A percentile compares a stretch with the other conserved stretches of the same genome.
phyloP scores from a whole-genome alignment of 139 green algal genomes.

The Edaphochlamys debaryana region DNA sequence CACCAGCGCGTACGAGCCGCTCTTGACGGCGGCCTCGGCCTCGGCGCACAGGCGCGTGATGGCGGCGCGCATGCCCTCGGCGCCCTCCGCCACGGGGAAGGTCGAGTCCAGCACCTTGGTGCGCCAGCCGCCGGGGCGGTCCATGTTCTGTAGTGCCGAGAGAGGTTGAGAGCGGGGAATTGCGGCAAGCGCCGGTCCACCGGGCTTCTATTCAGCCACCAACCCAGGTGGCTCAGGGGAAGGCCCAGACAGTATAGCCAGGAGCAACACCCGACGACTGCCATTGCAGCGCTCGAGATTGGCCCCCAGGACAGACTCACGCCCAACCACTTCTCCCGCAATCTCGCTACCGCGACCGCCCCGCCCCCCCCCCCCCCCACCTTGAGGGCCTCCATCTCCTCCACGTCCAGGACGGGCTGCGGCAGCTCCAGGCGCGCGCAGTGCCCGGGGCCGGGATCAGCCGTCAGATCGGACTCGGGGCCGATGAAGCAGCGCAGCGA shows the following conservation, averaged over 20 bases:
- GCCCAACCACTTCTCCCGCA: too few relatives aligned
- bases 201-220: too few relatives aligned
- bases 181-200: too few relatives aligned
- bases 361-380: not conserved
- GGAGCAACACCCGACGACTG: too few relatives aligned
- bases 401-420: constrained; percentile 84
- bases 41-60: constrained; percentile 83
- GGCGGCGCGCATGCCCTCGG: constrained; percentile 69
- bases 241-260: too few relatives aligned
- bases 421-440: constrained; percentile 77
- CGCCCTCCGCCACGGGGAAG: constrained; percentile 78
- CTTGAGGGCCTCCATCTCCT: constrained; percentile 77
- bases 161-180: too few relatives aligned
- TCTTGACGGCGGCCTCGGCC: constrained; percentile 77
- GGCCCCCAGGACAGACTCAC: too few relatives aligned
- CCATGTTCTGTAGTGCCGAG: constrained; percentile 23
- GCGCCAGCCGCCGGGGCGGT: constrained; percentile 64
- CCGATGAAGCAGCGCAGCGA: constrained; percentile 91
- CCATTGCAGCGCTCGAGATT: too few relatives aligned
- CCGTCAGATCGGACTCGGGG: constrained; percentile 90
- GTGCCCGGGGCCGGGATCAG: constrained; percentile 60
- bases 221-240: too few relatives aligned
- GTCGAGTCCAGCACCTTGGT: constrained; percentile 90
- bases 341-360: too few relatives aligned
- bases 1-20: constrained; percentile 79